A percentile compares a stretch with the other conserved stretches of the same genome.
Evolutionary conservation across 441 rosid genomes (phyloP).

Genomic region (Erodium chrysanthum): DNA sequence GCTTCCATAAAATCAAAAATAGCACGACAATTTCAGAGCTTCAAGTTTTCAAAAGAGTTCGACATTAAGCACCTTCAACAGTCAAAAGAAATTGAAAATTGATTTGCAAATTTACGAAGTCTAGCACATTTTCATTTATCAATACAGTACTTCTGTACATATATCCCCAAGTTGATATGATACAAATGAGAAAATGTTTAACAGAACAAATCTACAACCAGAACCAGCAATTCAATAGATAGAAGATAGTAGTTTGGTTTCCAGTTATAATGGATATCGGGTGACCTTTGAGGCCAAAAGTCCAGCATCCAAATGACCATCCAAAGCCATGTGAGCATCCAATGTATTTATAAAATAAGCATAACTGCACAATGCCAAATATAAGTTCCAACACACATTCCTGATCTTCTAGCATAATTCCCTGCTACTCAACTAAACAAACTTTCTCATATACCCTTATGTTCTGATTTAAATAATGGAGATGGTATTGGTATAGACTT

Average conservation of each 20-base stretch:
- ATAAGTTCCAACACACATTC: background rate
- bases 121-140: constrained; percentile 2
- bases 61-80: background rate
- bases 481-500: background rate
- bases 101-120: background rate
- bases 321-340: background rate
- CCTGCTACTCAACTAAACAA: background rate
- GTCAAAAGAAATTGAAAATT: background rate
- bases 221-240: background rate
- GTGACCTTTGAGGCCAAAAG: background rate
- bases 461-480: background rate
- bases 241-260: background rate
- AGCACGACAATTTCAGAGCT: background rate
- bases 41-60: background rate
- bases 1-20: background rate
- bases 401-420: background rate
- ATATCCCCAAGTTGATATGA: background rate
- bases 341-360: background rate
- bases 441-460: background rate
- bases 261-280: background rate
- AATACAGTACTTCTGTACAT: background rate
- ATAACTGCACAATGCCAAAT: background rate
- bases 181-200: background rate
- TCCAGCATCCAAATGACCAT: background rate
- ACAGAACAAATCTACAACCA: background rate